These are phyloP conservation scores for Candida coquimbonensis DNA, from an alignment of 805 yeast genomes.

Conservation along the genomic window DNA sequence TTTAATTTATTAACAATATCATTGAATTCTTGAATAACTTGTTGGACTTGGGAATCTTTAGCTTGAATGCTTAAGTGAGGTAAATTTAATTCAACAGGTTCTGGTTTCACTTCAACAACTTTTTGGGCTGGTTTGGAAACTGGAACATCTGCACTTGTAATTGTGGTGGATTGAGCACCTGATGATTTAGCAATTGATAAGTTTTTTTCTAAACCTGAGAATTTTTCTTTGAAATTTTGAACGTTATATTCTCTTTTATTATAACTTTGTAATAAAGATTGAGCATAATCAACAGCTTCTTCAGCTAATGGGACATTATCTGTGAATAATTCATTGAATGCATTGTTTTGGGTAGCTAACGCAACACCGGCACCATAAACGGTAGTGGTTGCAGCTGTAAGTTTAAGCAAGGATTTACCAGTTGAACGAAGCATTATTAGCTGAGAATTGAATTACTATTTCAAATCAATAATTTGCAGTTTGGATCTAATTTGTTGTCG, in stretches of 20 bases:
- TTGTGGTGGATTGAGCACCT: slow-evolving; percentile 29
- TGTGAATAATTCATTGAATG: slow-evolving; percentile 53
- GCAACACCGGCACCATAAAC: slow-evolving; percentile 58
- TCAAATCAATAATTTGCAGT: not conserved
- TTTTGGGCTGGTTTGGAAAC: slow-evolving; percentile 7
- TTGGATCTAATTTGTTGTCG: not conserved
- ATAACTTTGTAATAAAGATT: slow-evolving; percentile 25
- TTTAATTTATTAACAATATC: slow-evolving; percentile 17
- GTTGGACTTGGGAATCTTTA: slow-evolving; percentile 22
- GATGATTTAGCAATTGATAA: slow-evolving; percentile 30
- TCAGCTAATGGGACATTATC: slow-evolving; percentile 64
- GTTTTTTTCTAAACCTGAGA: slow-evolving; percentile 32
- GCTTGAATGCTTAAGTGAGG: slow-evolving; percentile 26
- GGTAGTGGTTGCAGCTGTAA: slow-evolving; percentile 27
- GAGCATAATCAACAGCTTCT: slow-evolving; percentile 41
- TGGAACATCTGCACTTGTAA: slow-evolving; percentile 21
- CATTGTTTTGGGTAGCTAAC: slow-evolving; percentile 47
- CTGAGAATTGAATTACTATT: not conserved
- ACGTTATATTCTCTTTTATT: slow-evolving; percentile 24
- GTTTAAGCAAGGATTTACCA: slow-evolving; percentile 26
- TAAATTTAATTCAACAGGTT: slow-evolving; percentile 3
- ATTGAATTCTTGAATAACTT: slow-evolving; percentile 21
- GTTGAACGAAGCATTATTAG: slow-evolving; percentile 22
- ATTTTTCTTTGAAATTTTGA: slow-evolving; percentile 30
- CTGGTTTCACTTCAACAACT: not conserved